Base-by-base conservation (phyloP, 2,329 filamentous ascomycete species). In the Juglanconis sp. region DNA sequence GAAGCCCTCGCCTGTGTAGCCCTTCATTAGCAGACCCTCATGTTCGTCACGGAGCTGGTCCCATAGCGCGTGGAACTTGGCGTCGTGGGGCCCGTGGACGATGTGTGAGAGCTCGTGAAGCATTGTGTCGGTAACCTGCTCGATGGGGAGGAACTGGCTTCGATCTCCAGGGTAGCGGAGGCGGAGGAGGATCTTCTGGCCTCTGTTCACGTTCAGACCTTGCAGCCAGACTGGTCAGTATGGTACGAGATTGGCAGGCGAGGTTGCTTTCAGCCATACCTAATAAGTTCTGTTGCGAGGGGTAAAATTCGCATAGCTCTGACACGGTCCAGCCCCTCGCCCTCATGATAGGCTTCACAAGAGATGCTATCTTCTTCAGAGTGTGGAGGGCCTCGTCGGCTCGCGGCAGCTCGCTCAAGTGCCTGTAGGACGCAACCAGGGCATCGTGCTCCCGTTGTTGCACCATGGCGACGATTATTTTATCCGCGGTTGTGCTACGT, bases 261-360 rank as follows among this genome's bases (percentile, higher is more conserved):
- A 11, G 8, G 5, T 2, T 40, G 67, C 5, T 51, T 5, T n/a
- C 4, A 31, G 3, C 2, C 46, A 48, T 74, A 81, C 91, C 93
- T 46, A 96, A 77, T 1, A 96, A 79, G 65, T 89, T 90, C 36
- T 79, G 75, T 67, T 95, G 82, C 11, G 85, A 79, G 1, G 94
- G 94, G 62, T 91, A 90, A 75, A 98, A 96, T 72, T 98, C 94
- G 53, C 87, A 86, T 15, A 98, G 81, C 52, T 90, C 85, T 34
- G 83, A 81, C 38, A 98, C 91, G 64, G 80, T 88, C 91, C 92
- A 98, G 58, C 82, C 82, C 48, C 91, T 86, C 52, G 91, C 91
- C 65, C 92, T 84, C 93, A 98, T 98, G 64, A 98, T 91, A 17
- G 94, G 94, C 73, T 96, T 97, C 63, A 97, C 93, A 60, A 96